These are phyloP conservation scores for Scenedesmus sp. DNA, from an alignment of 163 green algal genomes.

Conservation along the genomic window DNA sequence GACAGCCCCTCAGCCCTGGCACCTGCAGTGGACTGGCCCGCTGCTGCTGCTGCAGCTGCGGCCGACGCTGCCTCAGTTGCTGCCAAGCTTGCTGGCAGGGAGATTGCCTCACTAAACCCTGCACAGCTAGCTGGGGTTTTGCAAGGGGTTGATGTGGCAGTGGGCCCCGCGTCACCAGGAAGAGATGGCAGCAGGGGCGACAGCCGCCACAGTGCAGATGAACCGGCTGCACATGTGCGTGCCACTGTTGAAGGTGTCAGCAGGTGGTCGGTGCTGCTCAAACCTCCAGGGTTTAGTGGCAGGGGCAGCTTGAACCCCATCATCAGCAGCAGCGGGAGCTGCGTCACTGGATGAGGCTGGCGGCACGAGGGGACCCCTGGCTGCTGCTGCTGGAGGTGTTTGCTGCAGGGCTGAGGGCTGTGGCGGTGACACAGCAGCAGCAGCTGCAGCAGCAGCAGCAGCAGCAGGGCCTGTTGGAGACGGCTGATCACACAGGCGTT, in stretches of 20 bases:
- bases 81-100: neutral
- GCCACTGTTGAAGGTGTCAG: neutral
- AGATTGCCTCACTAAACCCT: neutral
- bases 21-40: neutral
- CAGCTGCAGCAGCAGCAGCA: slow-evolving; percentile 27
- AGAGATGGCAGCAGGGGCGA: neutral
- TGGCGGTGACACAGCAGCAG: neutral
- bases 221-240: neutral
- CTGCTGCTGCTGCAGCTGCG: neutral
- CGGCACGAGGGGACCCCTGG: slow-evolving; percentile 19
- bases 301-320: neutral
- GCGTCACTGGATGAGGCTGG: neutral
- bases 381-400: slow-evolving; percentile 40
- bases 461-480: neutral
- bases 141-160: neutral
- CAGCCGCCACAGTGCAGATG: neutral
- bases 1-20: neutral
- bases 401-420: neutral
- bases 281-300: neutral
- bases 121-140: neutral
- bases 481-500: neutral
- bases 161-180: neutral
- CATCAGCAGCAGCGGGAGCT: neutral
- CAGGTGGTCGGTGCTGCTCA: neutral
- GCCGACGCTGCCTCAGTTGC: neutral